A percentile compares a stretch with the other conserved stretches of the same genome.
These are phyloP conservation scores for Arabis hirsuta DNA, from an alignment of 345 rosid genomes.

Conservation along the genomic window DNA sequence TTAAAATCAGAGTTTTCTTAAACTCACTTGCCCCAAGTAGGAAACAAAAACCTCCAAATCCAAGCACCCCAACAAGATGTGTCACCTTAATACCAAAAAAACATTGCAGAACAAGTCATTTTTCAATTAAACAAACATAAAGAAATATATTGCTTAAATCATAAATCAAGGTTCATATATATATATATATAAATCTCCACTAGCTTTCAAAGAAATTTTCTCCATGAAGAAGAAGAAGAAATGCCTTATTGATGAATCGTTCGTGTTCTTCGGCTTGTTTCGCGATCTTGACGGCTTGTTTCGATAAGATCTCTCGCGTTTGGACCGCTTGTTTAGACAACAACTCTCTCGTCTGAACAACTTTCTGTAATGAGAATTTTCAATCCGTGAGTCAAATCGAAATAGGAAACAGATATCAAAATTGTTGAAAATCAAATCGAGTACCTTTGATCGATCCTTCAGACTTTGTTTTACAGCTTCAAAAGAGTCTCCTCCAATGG, in stretches of 20 bases:
- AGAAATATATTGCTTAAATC: background rate
- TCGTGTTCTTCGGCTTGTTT: slow-evolving; percentile 96
- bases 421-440: slow-evolving; percentile 15
- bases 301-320: slow-evolving; percentile 79
- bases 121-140: background rate
- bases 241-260: slow-evolving; percentile 79
- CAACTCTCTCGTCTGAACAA: slow-evolving; percentile 77
- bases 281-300: slow-evolving; percentile 91
- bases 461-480: slow-evolving; percentile 51
- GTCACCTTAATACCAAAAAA: slow-evolving; percentile 59
- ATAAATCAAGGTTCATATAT: slow-evolving; percentile 15
- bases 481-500: slow-evolving; percentile 47
- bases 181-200: too few relatives aligned
- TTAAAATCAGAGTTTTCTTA: background rate
- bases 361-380: slow-evolving; percentile 49
- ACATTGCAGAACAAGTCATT: slow-evolving; percentile 30
- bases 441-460: slow-evolving; percentile 73
- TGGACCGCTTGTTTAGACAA: slow-evolving; percentile 79
- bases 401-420: slow-evolving; percentile 1
- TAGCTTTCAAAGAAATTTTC: too few relatives aligned
- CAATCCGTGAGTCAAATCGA: slow-evolving; percentile 7
- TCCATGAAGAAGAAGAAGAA: background rate
- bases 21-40: slow-evolving; percentile 91
- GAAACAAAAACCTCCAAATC: slow-evolving; percentile 92
- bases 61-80: slow-evolving; percentile 87